These are phyloP conservation scores for Naganishia friedmannii DNA, from an alignment of 768 basidiomycete species.

Conservation along the genomic window DNA sequence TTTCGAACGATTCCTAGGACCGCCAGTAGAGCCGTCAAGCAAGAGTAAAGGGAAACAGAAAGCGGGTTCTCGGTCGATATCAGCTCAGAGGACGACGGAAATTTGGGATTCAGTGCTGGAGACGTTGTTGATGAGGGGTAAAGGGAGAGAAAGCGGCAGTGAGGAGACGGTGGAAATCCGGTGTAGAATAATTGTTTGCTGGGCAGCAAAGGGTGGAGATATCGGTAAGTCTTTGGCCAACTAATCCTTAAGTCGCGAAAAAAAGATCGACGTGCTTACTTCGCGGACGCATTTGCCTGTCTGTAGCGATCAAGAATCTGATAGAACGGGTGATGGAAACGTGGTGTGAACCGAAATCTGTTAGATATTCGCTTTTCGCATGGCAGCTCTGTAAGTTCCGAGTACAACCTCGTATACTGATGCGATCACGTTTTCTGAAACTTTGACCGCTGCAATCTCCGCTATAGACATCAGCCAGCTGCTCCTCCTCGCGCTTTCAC, in stretches of 20 bases:
- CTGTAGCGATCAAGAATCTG: constrained; percentile 31
- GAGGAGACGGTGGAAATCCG: constrained; percentile 19
- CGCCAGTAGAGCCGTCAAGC: constrained; percentile 40
- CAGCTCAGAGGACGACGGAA: neutral
- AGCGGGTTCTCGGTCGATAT: neutral
- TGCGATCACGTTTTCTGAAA: neutral
- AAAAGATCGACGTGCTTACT: constrained; percentile 46
- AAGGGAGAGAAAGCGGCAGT: constrained; percentile 5
- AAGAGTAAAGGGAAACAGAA: constrained; percentile 17
- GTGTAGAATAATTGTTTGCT: constrained; percentile 41
- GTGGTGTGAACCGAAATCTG: constrained; percentile 75
- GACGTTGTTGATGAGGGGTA: neutral
- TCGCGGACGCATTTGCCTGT: constrained; percentile 44
- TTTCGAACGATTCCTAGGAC: constrained; percentile 59
- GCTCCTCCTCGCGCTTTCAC: constrained; percentile 64
- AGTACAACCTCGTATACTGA: no score
- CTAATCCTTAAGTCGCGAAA: neutral
- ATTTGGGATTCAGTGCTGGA: constrained; percentile 11
- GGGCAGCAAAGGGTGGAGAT: constrained; percentile 28
- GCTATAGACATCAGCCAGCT: constrained; percentile 68
- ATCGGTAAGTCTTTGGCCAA: neutral
- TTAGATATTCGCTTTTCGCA: constrained; percentile 72
- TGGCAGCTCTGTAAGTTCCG: constrained; percentile 69
- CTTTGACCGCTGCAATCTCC: neutral
- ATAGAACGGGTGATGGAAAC: constrained; percentile 55